These are phyloP conservation scores for Nitzschia putrida DNA, from an alignment of 108 stramenopile species.

Conservation along the genomic window DNA sequence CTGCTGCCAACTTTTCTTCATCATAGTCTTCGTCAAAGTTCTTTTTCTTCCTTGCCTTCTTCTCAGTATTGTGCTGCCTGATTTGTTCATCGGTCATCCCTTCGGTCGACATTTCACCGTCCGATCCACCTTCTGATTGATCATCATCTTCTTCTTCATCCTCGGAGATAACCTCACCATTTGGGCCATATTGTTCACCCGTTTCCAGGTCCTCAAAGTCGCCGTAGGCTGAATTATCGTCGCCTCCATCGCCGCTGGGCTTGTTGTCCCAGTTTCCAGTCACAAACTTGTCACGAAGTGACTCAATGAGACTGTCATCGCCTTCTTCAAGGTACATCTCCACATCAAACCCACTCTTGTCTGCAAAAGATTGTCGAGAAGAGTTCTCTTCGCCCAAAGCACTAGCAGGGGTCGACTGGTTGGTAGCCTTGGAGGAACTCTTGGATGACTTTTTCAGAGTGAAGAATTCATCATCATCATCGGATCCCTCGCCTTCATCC, in stretches of 20 bases:
- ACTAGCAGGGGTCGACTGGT: neutral
- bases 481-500: constrained; percentile 44
- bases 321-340: constrained; percentile 76
- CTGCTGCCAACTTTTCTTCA: constrained; percentile 75
- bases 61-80: constrained; percentile 76
- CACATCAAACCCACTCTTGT: constrained; percentile 47
- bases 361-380: constrained; percentile 37
- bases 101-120: constrained; percentile 50
- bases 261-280: constrained; percentile 91
- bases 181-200: constrained; percentile 75
- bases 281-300: constrained; percentile 89
- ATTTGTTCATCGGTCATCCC: constrained; percentile 87
- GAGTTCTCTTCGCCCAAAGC: constrained; percentile 74
- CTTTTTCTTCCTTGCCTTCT: constrained; percentile 76
- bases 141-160: constrained; percentile 85
- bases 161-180: constrained; percentile 76
- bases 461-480: constrained; percentile 52
- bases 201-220: constrained; percentile 96
- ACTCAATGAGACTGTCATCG: constrained; percentile 76
- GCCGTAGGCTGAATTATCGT: constrained; percentile 67
- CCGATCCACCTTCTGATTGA: constrained; percentile 43
- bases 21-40: constrained; percentile 87
- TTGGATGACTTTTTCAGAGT: constrained; percentile 18
- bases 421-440: neutral
- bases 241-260: constrained; percentile 15